phyloP scores from a whole-genome alignment of 371 early-diverging fungal species.

The Mycotypha africana region DNA sequence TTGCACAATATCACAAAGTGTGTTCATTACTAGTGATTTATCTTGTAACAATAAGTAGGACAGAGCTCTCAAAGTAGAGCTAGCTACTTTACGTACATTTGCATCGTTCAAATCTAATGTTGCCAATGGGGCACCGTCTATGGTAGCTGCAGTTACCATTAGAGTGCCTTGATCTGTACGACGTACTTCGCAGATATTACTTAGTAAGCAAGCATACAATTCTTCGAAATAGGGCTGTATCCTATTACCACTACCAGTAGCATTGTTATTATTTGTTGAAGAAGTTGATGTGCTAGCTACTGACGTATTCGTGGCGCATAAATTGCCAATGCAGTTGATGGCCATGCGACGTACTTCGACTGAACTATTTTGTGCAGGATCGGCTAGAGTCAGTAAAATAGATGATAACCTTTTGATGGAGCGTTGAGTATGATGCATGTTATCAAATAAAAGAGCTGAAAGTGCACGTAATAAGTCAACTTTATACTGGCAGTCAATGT shows the following conservation, averaged over 20 bases:
- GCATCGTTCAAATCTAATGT: slow-evolving; percentile 35
- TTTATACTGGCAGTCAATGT: too few relatives aligned
- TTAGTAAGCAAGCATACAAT: slow-evolving; percentile 38
- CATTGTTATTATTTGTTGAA: too few relatives aligned
- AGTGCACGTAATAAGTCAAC: slow-evolving; percentile 44
- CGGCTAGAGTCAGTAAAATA: slow-evolving; percentile 23
- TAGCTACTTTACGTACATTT: slow-evolving; percentile 36
- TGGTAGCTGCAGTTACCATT: slow-evolving; percentile 26
- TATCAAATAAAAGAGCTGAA: slow-evolving; percentile 45
- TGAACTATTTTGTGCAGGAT: slow-evolving; percentile 21
- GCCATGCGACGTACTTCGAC: slow-evolving; percentile 56
- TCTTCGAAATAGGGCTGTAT: slow-evolving; percentile 29
- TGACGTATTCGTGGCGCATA: too few relatives aligned
- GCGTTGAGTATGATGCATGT: slow-evolving; percentile 32
- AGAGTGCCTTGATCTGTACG: slow-evolving; percentile 26
- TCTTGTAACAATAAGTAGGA: slow-evolving; percentile 41
- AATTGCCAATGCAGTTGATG: slow-evolving; percentile 59
- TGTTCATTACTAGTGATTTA: slow-evolving; percentile 34
- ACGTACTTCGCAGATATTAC: slow-evolving; percentile 30
- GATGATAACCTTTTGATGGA: slow-evolving; percentile 14
- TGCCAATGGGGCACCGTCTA: slow-evolving; percentile 25
- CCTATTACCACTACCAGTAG: slow-evolving; percentile 42
- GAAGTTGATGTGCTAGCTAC: too few relatives aligned
- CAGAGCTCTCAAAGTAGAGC: slow-evolving; percentile 47
- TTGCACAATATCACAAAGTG: slow-evolving; percentile 40